Conservation (phyloP, 305 asterid species). For the Fraxinus dipetala region DNA sequence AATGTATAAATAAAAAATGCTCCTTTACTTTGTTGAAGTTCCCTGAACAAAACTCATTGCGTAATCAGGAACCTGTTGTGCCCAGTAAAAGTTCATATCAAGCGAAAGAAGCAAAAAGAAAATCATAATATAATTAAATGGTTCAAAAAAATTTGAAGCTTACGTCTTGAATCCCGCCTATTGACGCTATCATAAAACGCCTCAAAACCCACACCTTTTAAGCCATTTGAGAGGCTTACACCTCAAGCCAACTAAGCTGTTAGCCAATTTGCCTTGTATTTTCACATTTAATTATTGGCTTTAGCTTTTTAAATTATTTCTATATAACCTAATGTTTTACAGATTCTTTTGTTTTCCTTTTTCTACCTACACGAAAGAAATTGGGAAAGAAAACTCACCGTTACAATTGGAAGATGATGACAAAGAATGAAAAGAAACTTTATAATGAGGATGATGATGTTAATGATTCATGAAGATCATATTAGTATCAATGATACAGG, state of each 20-base stretch:
- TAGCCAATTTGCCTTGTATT: background rate
- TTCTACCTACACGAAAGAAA: background rate
- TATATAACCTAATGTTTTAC: background rate
- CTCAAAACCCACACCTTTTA: background rate
- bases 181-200: background rate
- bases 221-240: background rate
- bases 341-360: background rate
- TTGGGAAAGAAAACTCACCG: background rate
- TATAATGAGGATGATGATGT: background rate
- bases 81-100: background rate
- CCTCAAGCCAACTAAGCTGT: background rate
- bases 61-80: slow-evolving; percentile 64
- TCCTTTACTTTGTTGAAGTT: slow-evolving; percentile 40
- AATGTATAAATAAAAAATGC: background rate
- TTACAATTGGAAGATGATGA: background rate
- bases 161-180: background rate
- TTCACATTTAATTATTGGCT: background rate
- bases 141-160: background rate
- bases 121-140: background rate
- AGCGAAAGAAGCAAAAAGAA: background rate
- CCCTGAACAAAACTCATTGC: slow-evolving; percentile 57
- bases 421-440: background rate
- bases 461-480: background rate
- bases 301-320: background rate
- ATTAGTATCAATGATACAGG: background rate